These are phyloP conservation scores for Nakazawaea sp. DNA, from an alignment of 805 yeast genomes.

Conservation along the genomic window DNA sequence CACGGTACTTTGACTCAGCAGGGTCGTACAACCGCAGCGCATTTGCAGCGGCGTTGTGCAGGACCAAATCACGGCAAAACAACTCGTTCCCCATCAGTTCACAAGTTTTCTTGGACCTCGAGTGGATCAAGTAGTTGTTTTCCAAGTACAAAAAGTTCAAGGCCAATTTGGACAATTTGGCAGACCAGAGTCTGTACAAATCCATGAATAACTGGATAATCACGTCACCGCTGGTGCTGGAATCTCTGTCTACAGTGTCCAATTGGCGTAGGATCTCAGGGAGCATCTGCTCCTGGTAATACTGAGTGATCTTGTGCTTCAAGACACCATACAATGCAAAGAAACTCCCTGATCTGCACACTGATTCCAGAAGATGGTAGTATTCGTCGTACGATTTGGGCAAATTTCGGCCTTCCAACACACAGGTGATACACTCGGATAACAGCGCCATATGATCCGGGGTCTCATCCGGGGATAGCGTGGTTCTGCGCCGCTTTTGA, in stretches of 20 bases:
- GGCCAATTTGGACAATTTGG: slow-evolving; percentile 1
- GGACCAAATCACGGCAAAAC: slow-evolving; percentile 1
- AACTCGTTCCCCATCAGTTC: neutral
- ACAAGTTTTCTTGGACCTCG: slow-evolving; percentile 4
- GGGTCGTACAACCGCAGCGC: slow-evolving; percentile 4
- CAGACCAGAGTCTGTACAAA: neutral
- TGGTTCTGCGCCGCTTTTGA: too few species aligned
- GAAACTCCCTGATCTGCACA: slow-evolving; percentile 2
- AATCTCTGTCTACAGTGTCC: neutral
- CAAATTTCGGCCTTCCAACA: too few species aligned
- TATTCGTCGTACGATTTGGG: neutral
- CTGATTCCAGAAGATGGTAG: slow-evolving; percentile 1
- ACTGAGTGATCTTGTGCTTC: neutral
- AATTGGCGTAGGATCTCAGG: neutral
- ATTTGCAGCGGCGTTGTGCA: neutral
- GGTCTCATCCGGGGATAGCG: too few species aligned
- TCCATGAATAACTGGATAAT: neutral
- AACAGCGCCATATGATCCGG: too few species aligned
- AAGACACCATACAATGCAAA: slow-evolving; percentile 1
- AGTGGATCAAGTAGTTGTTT: slow-evolving; percentile 1
- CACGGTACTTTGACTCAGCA: slow-evolving; percentile 6
- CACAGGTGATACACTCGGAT: too few species aligned
- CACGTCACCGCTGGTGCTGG: too few species aligned
- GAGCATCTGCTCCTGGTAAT: neutral
- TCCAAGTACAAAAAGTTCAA: slow-evolving; percentile 7